Evolutionary conservation across 495 filamentous ascomycete genomes (phyloP).

Genomic region (Sabuloglossum arenarium): DNA sequence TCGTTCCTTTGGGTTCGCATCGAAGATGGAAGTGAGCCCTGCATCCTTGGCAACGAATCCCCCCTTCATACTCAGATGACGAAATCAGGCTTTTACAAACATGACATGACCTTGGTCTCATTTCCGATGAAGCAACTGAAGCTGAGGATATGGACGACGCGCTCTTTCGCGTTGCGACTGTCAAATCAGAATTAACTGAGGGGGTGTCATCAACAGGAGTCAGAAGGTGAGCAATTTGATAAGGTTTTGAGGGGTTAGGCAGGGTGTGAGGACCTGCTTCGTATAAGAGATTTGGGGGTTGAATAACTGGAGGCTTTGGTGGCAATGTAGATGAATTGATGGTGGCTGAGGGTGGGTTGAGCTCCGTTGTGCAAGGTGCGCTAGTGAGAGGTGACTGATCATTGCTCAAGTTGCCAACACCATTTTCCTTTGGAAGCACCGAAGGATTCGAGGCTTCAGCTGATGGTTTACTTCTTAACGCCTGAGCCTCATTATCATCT

Average conservation of each 20-base stretch:
- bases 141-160: background rate
- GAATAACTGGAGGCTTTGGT: background rate
- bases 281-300: background rate
- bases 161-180: background rate
- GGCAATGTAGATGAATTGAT: background rate
- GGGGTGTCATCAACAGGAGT: background rate
- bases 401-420: background rate
- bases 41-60: background rate
- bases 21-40: background rate
- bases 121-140: background rate
- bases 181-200: background rate
- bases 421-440: background rate
- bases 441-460: background rate
- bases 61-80: background rate
- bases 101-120: background rate
- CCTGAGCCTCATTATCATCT: background rate
- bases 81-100: background rate
- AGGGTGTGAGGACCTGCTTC: background rate
- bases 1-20: background rate
- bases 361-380: background rate
- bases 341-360: background rate
- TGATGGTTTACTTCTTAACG: background rate
- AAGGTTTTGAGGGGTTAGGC: slow-evolving; percentile 4
- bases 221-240: background rate
- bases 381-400: background rate